A percentile compares a stretch with the other conserved stretches of the same genome.
Conservation (phyloP, 805 yeast species). For the Isabelozyma pseudorhagii region DNA sequence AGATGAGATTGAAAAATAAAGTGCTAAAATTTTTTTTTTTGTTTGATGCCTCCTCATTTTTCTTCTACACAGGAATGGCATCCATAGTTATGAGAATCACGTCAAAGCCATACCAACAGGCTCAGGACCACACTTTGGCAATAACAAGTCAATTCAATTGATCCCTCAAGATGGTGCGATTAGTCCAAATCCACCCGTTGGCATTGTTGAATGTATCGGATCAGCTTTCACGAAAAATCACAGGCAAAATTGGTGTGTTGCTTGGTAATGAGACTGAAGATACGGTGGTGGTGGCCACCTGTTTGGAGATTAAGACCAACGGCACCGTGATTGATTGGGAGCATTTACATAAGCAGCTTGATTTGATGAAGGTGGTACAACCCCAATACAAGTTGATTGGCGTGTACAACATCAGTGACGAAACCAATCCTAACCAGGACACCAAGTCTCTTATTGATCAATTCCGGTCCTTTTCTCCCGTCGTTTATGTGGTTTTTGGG, state of each 20-base stretch:
- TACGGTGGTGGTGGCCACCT: constrained; percentile 12
- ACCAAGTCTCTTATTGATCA: not conserved
- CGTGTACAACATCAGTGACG: constrained; percentile 18
- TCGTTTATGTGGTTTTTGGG: not conserved
- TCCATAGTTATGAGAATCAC: not conserved
- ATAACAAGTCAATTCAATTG: not conserved
- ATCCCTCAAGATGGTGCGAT: not conserved
- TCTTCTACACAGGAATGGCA: not conserved
- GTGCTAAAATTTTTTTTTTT: not conserved
- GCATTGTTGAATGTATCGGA: constrained; percentile 30
- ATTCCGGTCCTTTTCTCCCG: not conserved
- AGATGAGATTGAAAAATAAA: not conserved
- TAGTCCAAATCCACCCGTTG: constrained; percentile 18
- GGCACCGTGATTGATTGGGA: constrained; percentile 16
- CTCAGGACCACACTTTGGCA: too few species aligned
- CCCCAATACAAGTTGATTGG: constrained; percentile 30
- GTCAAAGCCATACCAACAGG: too few species aligned
- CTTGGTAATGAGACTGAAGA: constrained; percentile 17
- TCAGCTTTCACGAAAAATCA: constrained; percentile 18
- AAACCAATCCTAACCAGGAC: not conserved
- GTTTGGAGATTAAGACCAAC: constrained; percentile 23
- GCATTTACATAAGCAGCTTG: constrained; percentile 21
- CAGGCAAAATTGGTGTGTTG: constrained; percentile 22
- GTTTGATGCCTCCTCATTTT: not conserved
- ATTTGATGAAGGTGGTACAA: constrained; percentile 23